Evolutionary conservation across 2,329 filamentous ascomycete species (phyloP).

Genomic region (Rugonectria rugulosa): DNA sequence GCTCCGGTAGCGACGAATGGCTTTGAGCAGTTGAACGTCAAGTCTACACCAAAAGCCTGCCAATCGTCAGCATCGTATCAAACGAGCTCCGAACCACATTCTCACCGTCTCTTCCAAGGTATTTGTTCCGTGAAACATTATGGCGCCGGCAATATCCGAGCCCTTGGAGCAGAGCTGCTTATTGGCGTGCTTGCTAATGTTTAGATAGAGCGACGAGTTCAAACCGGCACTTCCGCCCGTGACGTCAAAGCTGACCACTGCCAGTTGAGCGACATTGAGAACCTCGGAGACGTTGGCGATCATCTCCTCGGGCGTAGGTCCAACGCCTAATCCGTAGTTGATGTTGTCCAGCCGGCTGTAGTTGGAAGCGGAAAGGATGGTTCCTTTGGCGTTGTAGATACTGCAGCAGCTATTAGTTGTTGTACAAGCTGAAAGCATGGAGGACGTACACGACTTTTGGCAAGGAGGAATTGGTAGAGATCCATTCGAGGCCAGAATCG

Average conservation of each 20-base stretch:
- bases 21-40: slow-evolving; percentile 7
- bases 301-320: slow-evolving; percentile 36
- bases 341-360: slow-evolving; percentile 45
- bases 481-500: slow-evolving; percentile 32
- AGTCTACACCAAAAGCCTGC: slow-evolving; percentile 3
- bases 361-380: slow-evolving; percentile 45
- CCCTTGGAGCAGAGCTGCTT: neutral
- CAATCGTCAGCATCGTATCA: neutral
- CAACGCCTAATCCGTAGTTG: slow-evolving; percentile 39
- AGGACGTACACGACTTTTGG: slow-evolving; percentile 39
- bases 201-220: slow-evolving; percentile 22
- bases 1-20: slow-evolving; percentile 1
- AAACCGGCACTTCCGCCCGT: slow-evolving; percentile 40
- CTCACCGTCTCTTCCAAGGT: slow-evolving; percentile 1
- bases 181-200: slow-evolving; percentile 5
- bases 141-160: slow-evolving; percentile 6
- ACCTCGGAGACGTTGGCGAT: slow-evolving; percentile 44
- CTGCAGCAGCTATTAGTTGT: slow-evolving; percentile 7
- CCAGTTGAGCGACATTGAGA: slow-evolving; percentile 41
- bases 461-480: slow-evolving; percentile 34
- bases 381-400: slow-evolving; percentile 37
- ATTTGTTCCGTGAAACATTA: slow-evolving; percentile 8
- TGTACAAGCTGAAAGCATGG: neutral
- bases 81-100: neutral
- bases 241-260: slow-evolving; percentile 37